A percentile compares a stretch with the other conserved stretches of the same genome.
Evolutionary conservation across 2,329 filamentous ascomycete species (phyloP).

Genomic region (Aspergillus ustus): DNA sequence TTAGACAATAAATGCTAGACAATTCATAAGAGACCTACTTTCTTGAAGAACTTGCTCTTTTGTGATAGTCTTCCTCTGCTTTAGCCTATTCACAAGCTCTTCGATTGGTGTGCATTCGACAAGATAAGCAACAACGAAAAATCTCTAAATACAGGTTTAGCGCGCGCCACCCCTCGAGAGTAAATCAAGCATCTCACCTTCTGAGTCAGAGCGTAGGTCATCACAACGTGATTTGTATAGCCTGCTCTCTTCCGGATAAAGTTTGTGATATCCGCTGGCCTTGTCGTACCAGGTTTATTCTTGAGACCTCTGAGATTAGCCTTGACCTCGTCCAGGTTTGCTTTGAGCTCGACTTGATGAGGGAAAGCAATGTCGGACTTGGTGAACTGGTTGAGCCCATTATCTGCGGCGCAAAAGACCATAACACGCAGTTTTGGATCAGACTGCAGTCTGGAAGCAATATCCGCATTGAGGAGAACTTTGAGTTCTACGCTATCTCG

Average conservation of each 20-base stretch:
- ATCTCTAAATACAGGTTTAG: slow-evolving; percentile 59
- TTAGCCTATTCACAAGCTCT: slow-evolving; percentile 71
- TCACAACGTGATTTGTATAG: slow-evolving; percentile 77
- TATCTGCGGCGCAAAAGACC: slow-evolving; percentile 78
- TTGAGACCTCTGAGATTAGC: slow-evolving; percentile 94
- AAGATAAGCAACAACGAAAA: slow-evolving; percentile 72
- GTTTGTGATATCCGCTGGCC: slow-evolving; percentile 87
- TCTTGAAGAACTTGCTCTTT: slow-evolving; percentile 83
- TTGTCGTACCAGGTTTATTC: slow-evolving; percentile 92
- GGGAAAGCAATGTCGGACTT: slow-evolving; percentile 81
- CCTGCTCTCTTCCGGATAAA: slow-evolving; percentile 68
- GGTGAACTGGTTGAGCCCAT: slow-evolving; percentile 60
- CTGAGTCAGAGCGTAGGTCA: slow-evolving; percentile 89
- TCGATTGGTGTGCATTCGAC: slow-evolving; percentile 75
- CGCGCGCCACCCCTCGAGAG: too few relatives aligned
- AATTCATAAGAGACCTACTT: slow-evolving; percentile 55
- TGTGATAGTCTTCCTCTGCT: slow-evolving; percentile 71
- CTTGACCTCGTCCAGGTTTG: slow-evolving; percentile 86
- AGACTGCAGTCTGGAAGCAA: slow-evolving; percentile 59
- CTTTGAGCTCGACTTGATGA: slow-evolving; percentile 87
- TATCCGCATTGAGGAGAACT: slow-evolving; percentile 60
- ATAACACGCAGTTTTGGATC: slow-evolving; percentile 73
- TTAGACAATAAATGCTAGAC: slow-evolving; percentile 8
- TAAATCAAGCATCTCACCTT: slow-evolving; percentile 63
- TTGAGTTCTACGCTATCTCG: slow-evolving; percentile 63